These are phyloP conservation scores for Onygenales sp. DNA, from an alignment of 2,329 filamentous ascomycete species.

Conservation along the genomic window DNA sequence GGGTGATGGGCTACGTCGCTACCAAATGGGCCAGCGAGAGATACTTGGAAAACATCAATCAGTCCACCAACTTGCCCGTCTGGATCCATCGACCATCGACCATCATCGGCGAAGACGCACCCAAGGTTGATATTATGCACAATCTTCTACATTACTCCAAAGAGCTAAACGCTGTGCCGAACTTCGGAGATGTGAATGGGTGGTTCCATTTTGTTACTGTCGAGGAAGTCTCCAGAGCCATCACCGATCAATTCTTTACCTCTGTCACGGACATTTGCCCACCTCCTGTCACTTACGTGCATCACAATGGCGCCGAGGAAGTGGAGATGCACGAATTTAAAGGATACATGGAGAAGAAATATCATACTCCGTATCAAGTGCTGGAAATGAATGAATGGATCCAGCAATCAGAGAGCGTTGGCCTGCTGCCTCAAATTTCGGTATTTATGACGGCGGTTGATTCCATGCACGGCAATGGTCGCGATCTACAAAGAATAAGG, in stretches of 20 bases:
- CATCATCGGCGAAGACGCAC: constrained; percentile 5
- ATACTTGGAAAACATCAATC: constrained; percentile 21
- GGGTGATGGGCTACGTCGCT: constrained; percentile 26
- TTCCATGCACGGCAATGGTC: not conserved
- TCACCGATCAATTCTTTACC: constrained; percentile 1
- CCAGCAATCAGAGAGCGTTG: not conserved
- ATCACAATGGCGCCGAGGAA: not conserved
- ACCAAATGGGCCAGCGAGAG: constrained; percentile 34
- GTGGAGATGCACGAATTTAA: not conserved
- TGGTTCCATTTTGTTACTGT: constrained; percentile 8
- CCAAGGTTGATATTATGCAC: constrained; percentile 7
- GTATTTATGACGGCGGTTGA: not conserved
- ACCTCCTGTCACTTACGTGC: not conserved
- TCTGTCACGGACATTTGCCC: not conserved
- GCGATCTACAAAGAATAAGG: not conserved
- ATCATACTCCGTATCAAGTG: not conserved
- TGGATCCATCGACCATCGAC: constrained; percentile 9
- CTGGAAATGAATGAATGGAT: not conserved
- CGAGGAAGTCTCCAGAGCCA: constrained; percentile 4
- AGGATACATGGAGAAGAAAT: not conserved
- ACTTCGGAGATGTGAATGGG: constrained; percentile 3
- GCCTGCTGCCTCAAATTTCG: not conserved
- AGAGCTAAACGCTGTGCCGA: constrained; percentile 5
- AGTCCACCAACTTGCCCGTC: not conserved
- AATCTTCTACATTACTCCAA: constrained; percentile 8